Evolutionary conservation across 352 stramenopile species (phyloP).

Genomic region (Phytophthora agathidicida): DNA sequence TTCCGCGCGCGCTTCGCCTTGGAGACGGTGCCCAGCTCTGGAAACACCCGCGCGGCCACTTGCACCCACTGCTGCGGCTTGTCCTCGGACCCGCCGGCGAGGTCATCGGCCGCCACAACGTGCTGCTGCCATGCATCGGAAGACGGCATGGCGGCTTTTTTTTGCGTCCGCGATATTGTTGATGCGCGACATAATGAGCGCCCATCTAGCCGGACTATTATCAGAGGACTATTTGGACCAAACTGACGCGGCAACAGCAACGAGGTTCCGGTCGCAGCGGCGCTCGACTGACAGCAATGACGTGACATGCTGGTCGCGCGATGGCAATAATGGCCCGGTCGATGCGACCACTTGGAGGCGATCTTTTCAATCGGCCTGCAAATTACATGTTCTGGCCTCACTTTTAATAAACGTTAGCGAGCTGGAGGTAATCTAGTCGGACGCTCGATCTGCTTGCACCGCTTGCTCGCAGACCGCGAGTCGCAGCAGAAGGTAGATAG

Average conservation of each 20-base stretch:
- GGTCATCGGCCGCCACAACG: constrained; percentile 19
- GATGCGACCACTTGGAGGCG: too few species aligned
- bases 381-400: too few species aligned
- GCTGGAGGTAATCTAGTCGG: too few species aligned
- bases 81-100: neutral
- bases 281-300: constrained; percentile 8
- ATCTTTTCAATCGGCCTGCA: too few species aligned
- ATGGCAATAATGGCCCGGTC: too few species aligned
- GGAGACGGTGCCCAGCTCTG: constrained; percentile 54
- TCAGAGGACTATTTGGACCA: constrained; percentile 2
- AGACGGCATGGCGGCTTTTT: neutral
- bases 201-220: neutral
- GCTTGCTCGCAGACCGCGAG: constrained; percentile 9
- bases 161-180: too few species aligned
- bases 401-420: too few species aligned
- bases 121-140: constrained; percentile 18
- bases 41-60: constrained; percentile 56
- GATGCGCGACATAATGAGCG: neutral
- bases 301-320: neutral
- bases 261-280: neutral
- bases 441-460: too few species aligned
- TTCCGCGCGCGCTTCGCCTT: constrained; percentile 72
- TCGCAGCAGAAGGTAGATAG: neutral
- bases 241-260: constrained; percentile 6
- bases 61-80: constrained; percentile 47